A percentile compares a stretch with the other conserved stretches of the same genome.
Conservation (phyloP, 805 yeast species). For the Wickerhamomyces alni region DNA sequence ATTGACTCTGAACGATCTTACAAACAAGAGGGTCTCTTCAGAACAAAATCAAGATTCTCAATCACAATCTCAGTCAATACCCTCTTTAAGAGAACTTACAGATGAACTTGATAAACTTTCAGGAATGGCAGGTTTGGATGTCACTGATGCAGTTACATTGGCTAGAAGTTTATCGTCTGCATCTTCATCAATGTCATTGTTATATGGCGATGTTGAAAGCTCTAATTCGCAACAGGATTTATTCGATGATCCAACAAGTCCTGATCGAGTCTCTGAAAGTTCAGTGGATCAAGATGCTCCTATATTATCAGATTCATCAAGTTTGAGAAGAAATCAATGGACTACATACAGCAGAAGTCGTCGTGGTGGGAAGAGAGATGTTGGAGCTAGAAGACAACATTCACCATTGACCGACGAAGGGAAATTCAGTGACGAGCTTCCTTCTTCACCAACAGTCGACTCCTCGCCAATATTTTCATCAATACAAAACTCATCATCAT, state of each 20-base stretch:
- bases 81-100: slow-evolving; percentile 67
- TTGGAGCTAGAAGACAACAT: slow-evolving; percentile 2
- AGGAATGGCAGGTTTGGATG: slow-evolving; percentile 70
- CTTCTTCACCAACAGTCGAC: not conserved
- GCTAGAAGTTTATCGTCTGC: slow-evolving; percentile 76
- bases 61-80: slow-evolving; percentile 29
- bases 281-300: slow-evolving; percentile 23
- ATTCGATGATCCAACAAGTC: not conserved
- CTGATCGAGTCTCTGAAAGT: slow-evolving; percentile 3
- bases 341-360: slow-evolving; percentile 41
- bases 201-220: slow-evolving; percentile 1
- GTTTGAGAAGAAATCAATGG: slow-evolving; percentile 42
- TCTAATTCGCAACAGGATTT: not conserved
- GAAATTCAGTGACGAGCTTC: not conserved
- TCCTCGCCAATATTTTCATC: no score
- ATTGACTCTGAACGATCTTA: slow-evolving; percentile 26
- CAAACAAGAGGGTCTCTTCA: slow-evolving; percentile 7
- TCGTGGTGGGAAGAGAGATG: slow-evolving; percentile 9
- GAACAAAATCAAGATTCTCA: slow-evolving; percentile 3
- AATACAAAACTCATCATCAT: no score
- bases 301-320: slow-evolving; percentile 14
- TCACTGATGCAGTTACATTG: slow-evolving; percentile 75
- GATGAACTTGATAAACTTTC: slow-evolving; percentile 70
- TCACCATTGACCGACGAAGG: slow-evolving; percentile 14
- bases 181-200: slow-evolving; percentile 41